phyloP scores from a whole-genome alignment of 768 basidiomycete genomes.

The Hygrophoropsis aurantiaca region DNA sequence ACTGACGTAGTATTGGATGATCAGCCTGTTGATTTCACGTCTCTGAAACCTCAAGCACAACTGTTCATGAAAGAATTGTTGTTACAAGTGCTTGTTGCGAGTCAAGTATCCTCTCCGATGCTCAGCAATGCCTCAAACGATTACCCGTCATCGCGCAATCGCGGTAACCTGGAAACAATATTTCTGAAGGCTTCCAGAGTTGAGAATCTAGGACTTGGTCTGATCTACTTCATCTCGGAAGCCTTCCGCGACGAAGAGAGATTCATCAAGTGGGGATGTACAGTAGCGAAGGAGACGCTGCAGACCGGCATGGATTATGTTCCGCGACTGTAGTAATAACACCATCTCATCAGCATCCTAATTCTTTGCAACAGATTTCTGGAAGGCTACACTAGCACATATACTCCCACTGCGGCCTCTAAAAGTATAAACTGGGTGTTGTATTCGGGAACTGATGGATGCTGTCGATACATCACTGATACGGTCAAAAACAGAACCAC shows the following conservation, averaged over 20 bases:
- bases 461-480: slow-evolving; percentile 1
- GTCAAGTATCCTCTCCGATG: slow-evolving; percentile 72
- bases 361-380: slow-evolving; percentile 26
- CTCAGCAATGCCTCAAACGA: slow-evolving; percentile 38
- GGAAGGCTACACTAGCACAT: slow-evolving; percentile 73
- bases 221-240: slow-evolving; percentile 67
- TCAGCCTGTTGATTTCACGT: slow-evolving; percentile 86
- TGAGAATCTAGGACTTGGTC: slow-evolving; percentile 68
- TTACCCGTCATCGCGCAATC: slow-evolving; percentile 48
- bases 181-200: slow-evolving; percentile 73
- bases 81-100: slow-evolving; percentile 65
- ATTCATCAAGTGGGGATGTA: slow-evolving; percentile 65
- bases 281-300: slow-evolving; percentile 68
- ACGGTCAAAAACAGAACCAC: slow-evolving; percentile 12
- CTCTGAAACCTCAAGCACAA: slow-evolving; percentile 60
- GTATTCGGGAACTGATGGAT: slow-evolving; percentile 60
- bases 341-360: neutral
- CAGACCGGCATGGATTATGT: slow-evolving; percentile 61
- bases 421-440: slow-evolving; percentile 71
- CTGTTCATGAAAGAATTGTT: slow-evolving; percentile 75
- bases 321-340: slow-evolving; percentile 24
- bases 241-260: slow-evolving; percentile 40
- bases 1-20: neutral
- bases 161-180: slow-evolving; percentile 68
- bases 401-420: slow-evolving; percentile 76